Base-by-base conservation (phyloP, 805 yeast genomes). In the Candida ascalaphidarum region DNA sequence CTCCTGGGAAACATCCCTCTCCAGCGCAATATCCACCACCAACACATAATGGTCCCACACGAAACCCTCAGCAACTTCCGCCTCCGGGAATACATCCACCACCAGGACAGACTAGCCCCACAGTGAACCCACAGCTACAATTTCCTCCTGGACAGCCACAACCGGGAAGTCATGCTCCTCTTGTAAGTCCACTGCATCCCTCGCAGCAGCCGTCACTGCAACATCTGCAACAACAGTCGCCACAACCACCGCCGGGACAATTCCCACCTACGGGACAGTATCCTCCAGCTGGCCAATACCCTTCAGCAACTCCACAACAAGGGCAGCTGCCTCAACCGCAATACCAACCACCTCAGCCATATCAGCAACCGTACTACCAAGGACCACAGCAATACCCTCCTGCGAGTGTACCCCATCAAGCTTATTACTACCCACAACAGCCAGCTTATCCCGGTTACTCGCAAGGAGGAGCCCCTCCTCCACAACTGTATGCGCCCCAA, bases 101-200 rank as follows among this genome's bases (percentile, higher is more conserved):
- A 5, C 47, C 36, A 29, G 46, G 44, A n/a, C 43, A 44, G 23
- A 44, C n/a, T n/a, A n/a, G n/a, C n/a, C n/a, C n/a, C n/a, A n/a
- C n/a, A n/a, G n/a, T n/a, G n/a, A n/a, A n/a, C n/a, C n/a, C n/a
- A n/a, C n/a, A n/a, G n/a, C n/a, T n/a, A n/a, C n/a, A n/a, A n/a
- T n/a, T n/a, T n/a, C n/a, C n/a, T n/a, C n/a, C n/a, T n/a, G n/a
- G n/a, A n/a, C n/a, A n/a, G n/a, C n/a, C n/a, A n/a, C n/a, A n/a
- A n/a, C n/a, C n/a, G n/a, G n/a, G n/a, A n/a, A n/a, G n/a, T n/a
- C n/a, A n/a, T n/a, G n/a, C n/a, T n/a, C n/a, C n/a, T n/a, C n/a
- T n/a, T n/a, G n/a, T n/a, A n/a, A n/a, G n/a, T n/a, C n/a, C n/a
- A n/a, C n/a, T n/a, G n/a, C n/a, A n/a, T n/a, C n/a, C n/a, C n/a